Conservation (phyloP, 805 yeast species). For the Candida caryicola region DNA sequence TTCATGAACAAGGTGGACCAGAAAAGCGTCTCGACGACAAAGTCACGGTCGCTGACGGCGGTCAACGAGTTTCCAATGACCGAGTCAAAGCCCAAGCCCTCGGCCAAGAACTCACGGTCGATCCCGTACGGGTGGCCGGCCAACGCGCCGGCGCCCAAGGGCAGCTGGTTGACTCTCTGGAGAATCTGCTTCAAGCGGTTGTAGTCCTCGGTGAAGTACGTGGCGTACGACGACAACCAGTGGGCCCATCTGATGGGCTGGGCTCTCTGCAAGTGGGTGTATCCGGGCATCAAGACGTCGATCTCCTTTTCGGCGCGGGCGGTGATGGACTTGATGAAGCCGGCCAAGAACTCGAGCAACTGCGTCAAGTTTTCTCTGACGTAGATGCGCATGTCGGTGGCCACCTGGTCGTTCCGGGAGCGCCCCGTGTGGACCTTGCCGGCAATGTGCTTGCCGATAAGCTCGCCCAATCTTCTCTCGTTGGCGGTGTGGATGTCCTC, state of each 20-base stretch:
- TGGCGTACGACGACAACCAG: conserved; percentile 92
- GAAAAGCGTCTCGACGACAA: conserved; percentile 91
- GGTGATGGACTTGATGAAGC: conserved; percentile 64
- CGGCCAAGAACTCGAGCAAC: conserved; percentile 52
- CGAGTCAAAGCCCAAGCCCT: conserved; percentile 72
- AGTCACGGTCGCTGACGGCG: conserved; percentile 98
- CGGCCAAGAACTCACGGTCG: conserved; percentile 86
- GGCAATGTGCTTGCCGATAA: conserved; percentile 88
- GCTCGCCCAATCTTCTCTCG: conserved; percentile 95
- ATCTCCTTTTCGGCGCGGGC: conserved; percentile 83
- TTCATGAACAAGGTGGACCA: conserved; percentile 95
- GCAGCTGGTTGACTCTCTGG: conserved; percentile 80
- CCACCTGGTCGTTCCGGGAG: conserved; percentile 97
- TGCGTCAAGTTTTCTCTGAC: conserved; percentile 78
- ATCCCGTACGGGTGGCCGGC: conserved; percentile 99
- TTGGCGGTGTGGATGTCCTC: conserved; percentile 99
- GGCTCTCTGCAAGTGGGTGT: conserved; percentile 97
- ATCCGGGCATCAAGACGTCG: conserved; percentile 96
- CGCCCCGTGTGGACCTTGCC: conserved; percentile 99
- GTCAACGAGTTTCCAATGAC: conserved; percentile 93
- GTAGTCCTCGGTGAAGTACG: conserved; percentile 89
- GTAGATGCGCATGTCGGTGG: conserved; percentile 96
- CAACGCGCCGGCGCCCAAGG: conserved; percentile 95
- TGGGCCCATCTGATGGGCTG: conserved; percentile 99
- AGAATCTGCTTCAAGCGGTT: conserved; percentile 78